Percentiles rank a stretch among this genome's conserved stretches.
phyloP scores from a whole-genome alignment of 257 asterid genomes.

The Lycium barbarum region DNA sequence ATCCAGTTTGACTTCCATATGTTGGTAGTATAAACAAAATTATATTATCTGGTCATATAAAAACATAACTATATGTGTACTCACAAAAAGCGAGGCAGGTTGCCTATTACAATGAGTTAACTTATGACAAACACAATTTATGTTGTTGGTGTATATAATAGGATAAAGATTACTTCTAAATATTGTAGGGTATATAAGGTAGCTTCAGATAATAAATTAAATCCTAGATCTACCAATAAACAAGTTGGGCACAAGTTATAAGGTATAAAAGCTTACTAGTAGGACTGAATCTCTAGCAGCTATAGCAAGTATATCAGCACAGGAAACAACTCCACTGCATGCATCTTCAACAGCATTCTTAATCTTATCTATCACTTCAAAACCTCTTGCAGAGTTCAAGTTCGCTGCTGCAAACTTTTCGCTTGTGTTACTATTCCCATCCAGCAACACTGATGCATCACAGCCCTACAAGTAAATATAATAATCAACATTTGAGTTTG shows the following conservation, averaged over 20 bases:
- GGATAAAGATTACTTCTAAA: background rate
- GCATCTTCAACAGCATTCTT: background rate
- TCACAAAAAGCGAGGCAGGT: background rate
- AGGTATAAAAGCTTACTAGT: background rate
- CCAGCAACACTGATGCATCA: background rate
- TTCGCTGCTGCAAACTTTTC: constrained; percentile 15
- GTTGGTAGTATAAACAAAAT: too few relatives aligned
- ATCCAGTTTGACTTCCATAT: too few relatives aligned
- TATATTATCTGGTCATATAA: too few relatives aligned
- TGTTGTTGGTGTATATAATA: background rate
- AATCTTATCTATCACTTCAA: constrained; percentile 17
- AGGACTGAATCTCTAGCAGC: constrained; percentile 9
- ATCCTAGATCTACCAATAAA: background rate
- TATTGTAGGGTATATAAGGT: too few relatives aligned
- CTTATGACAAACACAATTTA: too few relatives aligned
- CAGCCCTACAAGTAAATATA: background rate
- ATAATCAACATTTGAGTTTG: too few relatives aligned
- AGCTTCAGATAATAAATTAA: too few relatives aligned
- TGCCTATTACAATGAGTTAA: background rate
- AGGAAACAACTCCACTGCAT: constrained; percentile 5
- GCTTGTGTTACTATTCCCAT: background rate
- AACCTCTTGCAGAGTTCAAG: constrained; percentile 19
- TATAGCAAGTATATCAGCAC: constrained; percentile 15
- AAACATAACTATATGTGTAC: too few relatives aligned
- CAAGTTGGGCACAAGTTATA: background rate